Evolutionary conservation across 192 early-diverging fungal genomes (phyloP).

Genomic region (Funneliformis geosporum): DNA sequence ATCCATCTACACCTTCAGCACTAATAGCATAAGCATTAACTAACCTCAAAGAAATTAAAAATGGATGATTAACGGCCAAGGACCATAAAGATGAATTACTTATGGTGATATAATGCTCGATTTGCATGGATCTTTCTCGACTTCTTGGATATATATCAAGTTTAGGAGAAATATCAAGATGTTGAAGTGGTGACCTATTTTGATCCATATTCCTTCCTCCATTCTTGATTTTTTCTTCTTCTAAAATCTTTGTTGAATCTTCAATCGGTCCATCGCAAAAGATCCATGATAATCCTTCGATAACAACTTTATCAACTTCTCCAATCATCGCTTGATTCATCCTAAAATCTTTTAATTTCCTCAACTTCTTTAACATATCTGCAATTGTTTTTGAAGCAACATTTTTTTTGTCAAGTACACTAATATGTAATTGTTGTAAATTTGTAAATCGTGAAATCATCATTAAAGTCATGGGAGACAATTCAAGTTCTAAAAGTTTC

Average conservation of each 20-base stretch:
- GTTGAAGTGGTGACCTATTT: neutral
- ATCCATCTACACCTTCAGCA: slow-evolving; percentile 14
- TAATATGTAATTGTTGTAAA: slow-evolving; percentile 9
- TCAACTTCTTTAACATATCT: neutral
- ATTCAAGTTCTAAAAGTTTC: slow-evolving; percentile 13
- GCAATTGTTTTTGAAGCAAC: neutral
- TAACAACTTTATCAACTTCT: neutral
- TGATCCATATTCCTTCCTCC: neutral
- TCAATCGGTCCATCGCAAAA: neutral
- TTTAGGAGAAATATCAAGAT: slow-evolving; percentile 22
- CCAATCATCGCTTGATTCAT: slow-evolving; percentile 25
- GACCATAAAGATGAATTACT: slow-evolving; percentile 5
- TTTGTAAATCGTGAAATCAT: neutral
- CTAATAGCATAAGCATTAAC: slow-evolving; percentile 14
- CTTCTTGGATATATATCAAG: slow-evolving; percentile 16
- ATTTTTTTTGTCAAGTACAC: neutral
- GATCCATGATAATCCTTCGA: slow-evolving; percentile 2
- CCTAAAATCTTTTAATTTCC: slow-evolving; percentile 17
- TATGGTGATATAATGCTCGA: slow-evolving; percentile 12
- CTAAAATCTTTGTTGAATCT: neutral
- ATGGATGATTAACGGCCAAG: slow-evolving; percentile 4
- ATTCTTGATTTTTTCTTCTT: neutral
- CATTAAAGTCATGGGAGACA: slow-evolving; percentile 9
- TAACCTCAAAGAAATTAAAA: slow-evolving; percentile 21
- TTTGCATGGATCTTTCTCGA: neutral